Evolutionary conservation across 1,284 basidiomycete genomes (phyloP), one percentile per base, ranked within the genome.

Genomic region (Cutaneotrichosporon mucoides): DNA sequence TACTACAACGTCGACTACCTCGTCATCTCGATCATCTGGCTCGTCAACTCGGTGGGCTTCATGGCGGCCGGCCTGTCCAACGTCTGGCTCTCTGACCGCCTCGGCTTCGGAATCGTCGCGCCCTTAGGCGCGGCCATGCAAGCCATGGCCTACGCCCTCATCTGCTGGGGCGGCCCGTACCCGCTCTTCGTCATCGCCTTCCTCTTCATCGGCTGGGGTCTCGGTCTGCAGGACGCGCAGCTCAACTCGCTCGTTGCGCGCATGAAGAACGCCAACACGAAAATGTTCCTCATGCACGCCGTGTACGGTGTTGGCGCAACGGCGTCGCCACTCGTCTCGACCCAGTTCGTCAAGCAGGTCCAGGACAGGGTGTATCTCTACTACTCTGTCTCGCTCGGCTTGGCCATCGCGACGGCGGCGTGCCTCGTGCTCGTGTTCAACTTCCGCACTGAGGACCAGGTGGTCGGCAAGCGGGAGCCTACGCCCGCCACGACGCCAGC

Each of bases 241-340:
- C 68, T 72, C 56, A 76, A 75, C 66, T 66, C 70, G 6, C 53
- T 76, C 7, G 59, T 63, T 12, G 60, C 71, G 7, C 68, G 75
- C 4, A 55, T 76, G 16, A 16, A 38, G 16, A 67, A 71, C 63
- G 71, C 72, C 33, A 59, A 62, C 6, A 71, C 68, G 1, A 85
- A 85, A 68, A 86, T 88, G 85, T 84, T 85, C 50, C 70, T 87
- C 44, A 67, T 85, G 43, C 86, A 88, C 67, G 85, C 84, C 0
- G 72, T 79, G 11, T 85, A 85, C 67, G 84, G 87, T 47, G 67
- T 84, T 2, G 88, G 88, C 1, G 88, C 88, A 0, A 83, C 89
- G 42, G 76, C 81, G 10, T 78, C 86, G 0, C 88, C 88, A 0
- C 80, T 89, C 4, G 83, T 85, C 0, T 81, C 87, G 0, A 89